Evolutionary conservation across 2,329 filamentous ascomycete species (phyloP), one percentile per base, ranked within the genome.

Genomic region (Pyrenophora seminiperda): DNA sequence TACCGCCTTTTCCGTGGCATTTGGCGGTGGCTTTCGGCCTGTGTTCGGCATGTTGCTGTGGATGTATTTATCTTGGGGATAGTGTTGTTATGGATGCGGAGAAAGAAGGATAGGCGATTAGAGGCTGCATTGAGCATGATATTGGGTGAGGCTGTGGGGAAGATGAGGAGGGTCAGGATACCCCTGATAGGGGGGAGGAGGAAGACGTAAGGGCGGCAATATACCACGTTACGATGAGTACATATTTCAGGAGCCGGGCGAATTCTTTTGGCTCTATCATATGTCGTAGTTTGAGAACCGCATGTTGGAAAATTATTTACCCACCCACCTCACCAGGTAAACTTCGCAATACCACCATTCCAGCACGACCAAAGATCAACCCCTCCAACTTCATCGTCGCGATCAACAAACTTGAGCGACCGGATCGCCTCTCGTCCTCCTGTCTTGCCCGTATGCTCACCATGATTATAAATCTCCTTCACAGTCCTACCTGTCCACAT

Each of bases 71-170:
- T 91, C 2, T 71, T 93, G 11, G 79, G 78, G 20, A 59, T 91
- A 1, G 74, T 92, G 30, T 70, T 93, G 39, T 64, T 91, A 5
- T 92, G 87, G 83, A 81, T 93, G 82, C 78, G 89, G 45, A 82
- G 80, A 58, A 84, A 83, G 66, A 87, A 87, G 61, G 89, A 93
- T 63, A 77, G 82, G 38, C 78, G 89, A 50, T 71, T 92, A 1
- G 89, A 93, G 67, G 88, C 89, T 56, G 79, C 89, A n/a, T 82
- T 91, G 3, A 77, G 88, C 38, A 84, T 87, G 1, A 77, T 85
- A 11, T 67, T 91, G 7, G 77, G 77, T 0, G 77, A 79, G 64
- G 73, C 71, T 0, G 69, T 74, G 10, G 70, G 68, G 59, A 75
- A 66, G 49, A 62, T 75, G 17, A 63, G 68, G 49, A 63, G 70